A percentile compares a stretch with the other conserved stretches of the same genome.
Conservation (phyloP, 768 basidiomycete species). For the Boletus rex-veris region DNA sequence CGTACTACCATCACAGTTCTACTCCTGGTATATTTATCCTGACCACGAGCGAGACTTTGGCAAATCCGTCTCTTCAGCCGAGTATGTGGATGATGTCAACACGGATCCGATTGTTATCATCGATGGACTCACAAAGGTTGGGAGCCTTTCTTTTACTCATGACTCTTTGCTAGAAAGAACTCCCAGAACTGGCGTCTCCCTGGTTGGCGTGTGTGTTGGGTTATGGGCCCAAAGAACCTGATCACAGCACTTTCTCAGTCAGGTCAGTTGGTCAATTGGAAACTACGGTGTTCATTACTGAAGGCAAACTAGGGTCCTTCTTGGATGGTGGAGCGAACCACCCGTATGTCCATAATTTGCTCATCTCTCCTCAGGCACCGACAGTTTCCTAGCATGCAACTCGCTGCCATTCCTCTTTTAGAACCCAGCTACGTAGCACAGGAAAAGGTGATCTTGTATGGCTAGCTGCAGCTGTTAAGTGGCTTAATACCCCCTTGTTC, state of each 20-base stretch:
- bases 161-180: constrained; percentile 10
- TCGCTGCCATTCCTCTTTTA: constrained; percentile 82
- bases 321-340: constrained; percentile 94
- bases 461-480: neutral
- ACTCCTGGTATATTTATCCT: constrained; percentile 93
- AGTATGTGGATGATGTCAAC: constrained; percentile 85
- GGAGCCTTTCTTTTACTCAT: neutral
- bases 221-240: constrained; percentile 85
- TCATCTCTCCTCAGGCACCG: neutral
- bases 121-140: constrained; percentile 88
- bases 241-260: constrained; percentile 90
- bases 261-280: constrained; percentile 36
- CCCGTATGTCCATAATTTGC: constrained; percentile 51
- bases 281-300: neutral
- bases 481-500: neutral
- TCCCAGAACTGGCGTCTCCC: constrained; percentile 89
- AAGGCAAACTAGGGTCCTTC: constrained; percentile 59
- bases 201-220: constrained; percentile 94
- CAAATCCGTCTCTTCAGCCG: constrained; percentile 76
- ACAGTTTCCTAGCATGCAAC: constrained; percentile 57
- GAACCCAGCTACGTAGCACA: constrained; percentile 61
- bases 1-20: constrained; percentile 52
- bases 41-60: constrained; percentile 72
- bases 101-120: constrained; percentile 80
- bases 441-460: constrained; percentile 55